These are phyloP conservation scores for Phytophthora pluvialis DNA, from an alignment of 352 stramenopile species.

Conservation along the genomic window DNA sequence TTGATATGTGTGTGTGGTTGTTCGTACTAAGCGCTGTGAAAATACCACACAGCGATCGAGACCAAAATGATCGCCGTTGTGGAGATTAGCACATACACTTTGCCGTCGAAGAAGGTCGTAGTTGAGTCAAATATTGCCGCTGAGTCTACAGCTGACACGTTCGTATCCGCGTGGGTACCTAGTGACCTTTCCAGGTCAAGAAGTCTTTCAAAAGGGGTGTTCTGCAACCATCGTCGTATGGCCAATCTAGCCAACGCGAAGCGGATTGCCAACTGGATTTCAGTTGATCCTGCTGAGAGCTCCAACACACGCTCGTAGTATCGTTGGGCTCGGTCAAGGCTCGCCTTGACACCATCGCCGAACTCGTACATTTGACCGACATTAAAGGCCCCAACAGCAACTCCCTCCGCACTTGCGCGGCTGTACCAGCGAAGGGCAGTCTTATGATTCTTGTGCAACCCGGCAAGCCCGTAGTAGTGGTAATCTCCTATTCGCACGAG, in stretches of 20 bases:
- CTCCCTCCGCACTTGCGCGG: constrained; percentile 65
- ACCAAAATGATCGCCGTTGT: constrained; percentile 24
- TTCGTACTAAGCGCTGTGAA: constrained; percentile 25
- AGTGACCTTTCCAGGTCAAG: constrained; percentile 13
- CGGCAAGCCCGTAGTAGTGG: constrained; percentile 73
- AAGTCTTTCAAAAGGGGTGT: constrained; percentile 31
- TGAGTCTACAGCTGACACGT: constrained; percentile 15
- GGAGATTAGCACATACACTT: constrained; percentile 22
- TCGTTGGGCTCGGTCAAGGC: constrained; percentile 55
- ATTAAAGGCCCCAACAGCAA: constrained; percentile 69
- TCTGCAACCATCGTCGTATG: constrained; percentile 40
- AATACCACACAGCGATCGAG: constrained; percentile 36
- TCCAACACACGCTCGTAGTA: constrained; percentile 74
- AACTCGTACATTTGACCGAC: constrained; percentile 81
- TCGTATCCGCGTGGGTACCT: constrained; percentile 3
- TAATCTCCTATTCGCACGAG: constrained; percentile 79
- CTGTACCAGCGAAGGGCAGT: constrained; percentile 75
- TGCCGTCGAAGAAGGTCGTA: constrained; percentile 16
- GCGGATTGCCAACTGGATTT: constrained; percentile 42
- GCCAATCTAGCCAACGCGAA: constrained; percentile 47
- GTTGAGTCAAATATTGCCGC: constrained; percentile 12
- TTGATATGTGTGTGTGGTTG: too few species aligned
- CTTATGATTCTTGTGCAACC: constrained; percentile 36
- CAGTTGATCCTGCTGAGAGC: constrained; percentile 40
- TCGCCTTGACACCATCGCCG: constrained; percentile 53